Evolutionary conservation across 371 early-diverging fungal genomes (phyloP), one percentile per base, ranked within the genome.

Genomic region (Mucor plumbeus): DNA sequence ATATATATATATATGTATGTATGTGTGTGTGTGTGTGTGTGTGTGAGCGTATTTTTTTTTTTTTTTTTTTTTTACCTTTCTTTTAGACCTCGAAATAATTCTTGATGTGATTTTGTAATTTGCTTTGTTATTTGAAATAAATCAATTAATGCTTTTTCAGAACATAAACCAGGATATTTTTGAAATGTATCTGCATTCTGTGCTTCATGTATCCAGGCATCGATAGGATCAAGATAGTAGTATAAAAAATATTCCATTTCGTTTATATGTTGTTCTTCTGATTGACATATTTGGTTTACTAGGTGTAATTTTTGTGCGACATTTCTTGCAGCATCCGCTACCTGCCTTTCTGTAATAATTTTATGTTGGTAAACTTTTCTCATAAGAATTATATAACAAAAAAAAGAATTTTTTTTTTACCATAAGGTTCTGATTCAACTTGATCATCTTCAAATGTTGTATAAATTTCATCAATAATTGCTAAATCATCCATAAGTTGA

Each of bases 391-490:
- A 44, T 44, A 44, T 44, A 44, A 44, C n/a, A 44, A 5, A n/a
- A n/a, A n/a, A n/a, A n/a, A n/a, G n/a, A n/a, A 50, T 38, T 38
- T 38, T 38, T 38, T 50, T 10, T 43, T 57, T 73, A 77, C 77
- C 74, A 67, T 70, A 77, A 14, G 44, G 58, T n/a, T 68, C 73
- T 13, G 33, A 36, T 40, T 67, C 74, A 7, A 48, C 50, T 17
- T 72, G 74, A 34, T 68, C 65, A 10, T 59, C 62, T 26, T 44
- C 44, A 63, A 63, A 76, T 5, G 60, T 59, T 10, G 64, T 65
- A 40, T 72, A 74, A 31, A 77, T 40, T n/a, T 77, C 77, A 31
- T 77, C 77, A 48, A 77, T 77, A 19, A 77, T 77, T 4, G 74
- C 55, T 14, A 77, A 64, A 50, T 77, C 77, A 58, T 74, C 74